These are phyloP conservation scores for Emmonsiellopsis sp. DNA, from an alignment of 2,329 filamentous ascomycete genomes.

Conservation along the genomic window DNA sequence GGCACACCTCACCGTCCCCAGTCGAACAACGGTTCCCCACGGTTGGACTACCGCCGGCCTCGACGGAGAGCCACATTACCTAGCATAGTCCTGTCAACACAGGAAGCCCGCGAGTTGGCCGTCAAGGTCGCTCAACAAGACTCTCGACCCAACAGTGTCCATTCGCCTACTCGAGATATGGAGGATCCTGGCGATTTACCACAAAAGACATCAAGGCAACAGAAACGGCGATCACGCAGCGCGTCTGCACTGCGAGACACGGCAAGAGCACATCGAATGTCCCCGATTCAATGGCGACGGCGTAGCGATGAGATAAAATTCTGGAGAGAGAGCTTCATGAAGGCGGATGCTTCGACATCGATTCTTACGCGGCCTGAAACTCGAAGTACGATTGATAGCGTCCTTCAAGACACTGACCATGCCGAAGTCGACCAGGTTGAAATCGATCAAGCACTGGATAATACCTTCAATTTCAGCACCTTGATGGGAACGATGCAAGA, in stretches of 20 bases:
- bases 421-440: background rate
- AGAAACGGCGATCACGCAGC: conserved; percentile 37
- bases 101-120: conserved; percentile 22
- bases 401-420: conserved; percentile 2
- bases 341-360: conserved; percentile 15
- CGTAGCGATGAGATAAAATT: conserved; percentile 32
- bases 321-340: conserved; percentile 24
- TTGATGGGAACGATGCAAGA: conserved; percentile 31
- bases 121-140: conserved; percentile 10
- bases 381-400: conserved; percentile 2
- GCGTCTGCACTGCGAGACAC: conserved; percentile 30
- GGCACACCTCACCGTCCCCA: background rate
- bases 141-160: conserved; percentile 7
- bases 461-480: conserved; percentile 26
- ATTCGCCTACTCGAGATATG: background rate
- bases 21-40: background rate
- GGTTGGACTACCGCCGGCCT: conserved; percentile 8
- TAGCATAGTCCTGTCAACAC: conserved; percentile 34
- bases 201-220: conserved; percentile 9
- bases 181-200: background rate
- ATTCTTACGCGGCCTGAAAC: conserved; percentile 10
- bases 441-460: background rate
- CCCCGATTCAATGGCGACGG: conserved; percentile 32
- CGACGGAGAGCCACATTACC: conserved; percentile 35
- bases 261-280: conserved; percentile 27